phyloP scores from a whole-genome alignment of 345 rosid genomes.

The Diplotaxis tenuifolia region DNA sequence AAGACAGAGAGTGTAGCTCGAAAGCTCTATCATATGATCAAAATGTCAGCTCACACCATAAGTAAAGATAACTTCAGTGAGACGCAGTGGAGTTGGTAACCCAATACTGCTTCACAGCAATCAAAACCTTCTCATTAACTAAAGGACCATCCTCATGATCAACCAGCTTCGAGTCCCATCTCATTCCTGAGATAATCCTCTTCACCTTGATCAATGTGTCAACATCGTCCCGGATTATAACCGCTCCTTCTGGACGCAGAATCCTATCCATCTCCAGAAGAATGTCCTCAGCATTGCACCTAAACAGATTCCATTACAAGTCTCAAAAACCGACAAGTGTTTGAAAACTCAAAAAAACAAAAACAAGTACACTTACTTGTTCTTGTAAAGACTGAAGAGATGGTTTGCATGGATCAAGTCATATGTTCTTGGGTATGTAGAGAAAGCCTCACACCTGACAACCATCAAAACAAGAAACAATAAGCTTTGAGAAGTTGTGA shows the following conservation, averaged over 20 bases:
- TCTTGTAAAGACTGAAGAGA: conserved; percentile 80
- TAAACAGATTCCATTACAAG: conserved; percentile 25
- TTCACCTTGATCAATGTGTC: conserved; percentile 76
- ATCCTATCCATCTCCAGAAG: conserved; percentile 97
- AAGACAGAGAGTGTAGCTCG: conserved; percentile 17
- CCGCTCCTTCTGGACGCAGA: conserved; percentile 95
- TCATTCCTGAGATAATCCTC: conserved; percentile 79
- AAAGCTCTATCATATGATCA: conserved; percentile 30
- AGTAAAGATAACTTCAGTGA: conserved; percentile 31
- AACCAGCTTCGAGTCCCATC: conserved; percentile 91
- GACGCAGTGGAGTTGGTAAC: conserved; percentile 73
- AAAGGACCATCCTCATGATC: conserved; percentile 99
- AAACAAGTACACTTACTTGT: conserved; percentile 71
- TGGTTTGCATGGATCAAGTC: conserved; percentile 87
- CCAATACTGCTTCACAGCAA: conserved; percentile 98
- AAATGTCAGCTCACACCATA: conserved; percentile 30
- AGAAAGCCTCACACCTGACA: conserved; percentile 97
- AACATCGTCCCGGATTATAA: conserved; percentile 85
- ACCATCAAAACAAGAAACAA: conserved; percentile 1
- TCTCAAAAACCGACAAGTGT: not conserved
- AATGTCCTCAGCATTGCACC: conserved; percentile 85
- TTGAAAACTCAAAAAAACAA: not conserved
- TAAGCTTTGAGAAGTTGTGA: not conserved
- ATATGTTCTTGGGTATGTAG: conserved; percentile 98
- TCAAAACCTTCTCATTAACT: conserved; percentile 80